phyloP scores from a whole-genome alignment of 768 basidiomycete genomes.

The Solioccasus polychromus region DNA sequence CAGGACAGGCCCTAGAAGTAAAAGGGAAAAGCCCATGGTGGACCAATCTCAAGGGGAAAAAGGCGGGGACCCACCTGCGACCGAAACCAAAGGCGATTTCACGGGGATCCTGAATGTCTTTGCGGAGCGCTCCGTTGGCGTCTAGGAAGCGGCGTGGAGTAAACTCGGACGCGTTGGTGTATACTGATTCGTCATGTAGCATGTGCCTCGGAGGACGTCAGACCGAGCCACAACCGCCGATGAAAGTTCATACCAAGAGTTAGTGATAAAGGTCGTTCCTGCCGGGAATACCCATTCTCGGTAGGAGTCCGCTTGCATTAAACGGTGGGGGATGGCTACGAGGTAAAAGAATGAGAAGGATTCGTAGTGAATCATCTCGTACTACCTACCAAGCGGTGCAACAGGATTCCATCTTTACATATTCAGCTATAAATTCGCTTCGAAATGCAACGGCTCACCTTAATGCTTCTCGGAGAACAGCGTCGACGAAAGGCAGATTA shows the following conservation, averaged over 20 bases:
- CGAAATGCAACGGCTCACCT: background rate
- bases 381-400: conserved; percentile 2
- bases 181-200: conserved; percentile 1
- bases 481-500: conserved; percentile 1
- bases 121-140: background rate
- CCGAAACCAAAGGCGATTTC: conserved; percentile 8
- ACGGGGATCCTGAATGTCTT: conserved; percentile 2
- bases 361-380: background rate
- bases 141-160: conserved; percentile 1
- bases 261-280: conserved; percentile 3
- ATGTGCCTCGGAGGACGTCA: conserved; percentile 3
- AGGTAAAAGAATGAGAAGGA: background rate
- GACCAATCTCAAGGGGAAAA: no score
- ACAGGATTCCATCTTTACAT: conserved; percentile 6
- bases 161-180: conserved; percentile 2
- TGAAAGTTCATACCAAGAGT: background rate
- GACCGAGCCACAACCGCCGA: background rate
- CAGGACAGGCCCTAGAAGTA: conserved; percentile 1
- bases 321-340: conserved; percentile 2
- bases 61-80: background rate
- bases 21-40: no score
- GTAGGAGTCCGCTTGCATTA: conserved; percentile 1
- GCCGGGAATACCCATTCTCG: conserved; percentile 1
- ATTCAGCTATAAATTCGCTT: background rate
- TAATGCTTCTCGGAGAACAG: conserved; percentile 1